phyloP scores from a whole-genome alignment of 1,284 basidiomycete species.

The Ceratobasidium papillatum region DNA sequence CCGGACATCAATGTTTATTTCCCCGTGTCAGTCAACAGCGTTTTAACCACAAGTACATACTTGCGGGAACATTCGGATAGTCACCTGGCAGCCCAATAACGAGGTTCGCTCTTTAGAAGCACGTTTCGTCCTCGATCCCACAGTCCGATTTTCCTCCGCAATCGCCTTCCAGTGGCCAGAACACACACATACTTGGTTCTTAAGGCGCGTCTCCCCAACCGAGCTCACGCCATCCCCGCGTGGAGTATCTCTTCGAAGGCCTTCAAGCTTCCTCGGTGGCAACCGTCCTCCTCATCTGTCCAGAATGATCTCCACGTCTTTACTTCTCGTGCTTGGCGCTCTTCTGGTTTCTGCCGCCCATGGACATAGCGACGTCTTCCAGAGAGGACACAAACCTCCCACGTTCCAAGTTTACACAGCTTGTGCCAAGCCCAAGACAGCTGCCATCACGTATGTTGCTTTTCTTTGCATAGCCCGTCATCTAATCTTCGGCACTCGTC shows the following conservation, averaged over 20 bases:
- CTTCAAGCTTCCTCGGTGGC: neutral
- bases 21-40: neutral
- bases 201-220: neutral
- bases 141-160: neutral
- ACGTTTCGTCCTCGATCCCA: neutral
- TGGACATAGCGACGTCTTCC: neutral
- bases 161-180: neutral
- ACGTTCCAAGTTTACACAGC: conserved; percentile 16
- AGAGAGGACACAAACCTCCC: neutral
- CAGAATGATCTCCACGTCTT: neutral
- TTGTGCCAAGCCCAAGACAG: conserved; percentile 28
- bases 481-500: neutral
- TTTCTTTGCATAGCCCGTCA: neutral
- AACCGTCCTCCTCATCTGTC: neutral
- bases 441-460: conserved; percentile 33
- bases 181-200: neutral
- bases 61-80: neutral
- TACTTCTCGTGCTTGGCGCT: neutral
- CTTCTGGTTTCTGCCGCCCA: conserved; percentile 7
- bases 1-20: neutral
- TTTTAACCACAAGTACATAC: neutral
- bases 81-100: neutral
- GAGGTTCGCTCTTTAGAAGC: neutral
- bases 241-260: neutral
- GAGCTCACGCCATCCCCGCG: neutral